Percentiles rank a stretch among this genome's conserved stretches.
phyloP scores from a whole-genome alignment of 2,329 filamentous ascomycete species.

The Cryoendolithus antarcticus region DNA sequence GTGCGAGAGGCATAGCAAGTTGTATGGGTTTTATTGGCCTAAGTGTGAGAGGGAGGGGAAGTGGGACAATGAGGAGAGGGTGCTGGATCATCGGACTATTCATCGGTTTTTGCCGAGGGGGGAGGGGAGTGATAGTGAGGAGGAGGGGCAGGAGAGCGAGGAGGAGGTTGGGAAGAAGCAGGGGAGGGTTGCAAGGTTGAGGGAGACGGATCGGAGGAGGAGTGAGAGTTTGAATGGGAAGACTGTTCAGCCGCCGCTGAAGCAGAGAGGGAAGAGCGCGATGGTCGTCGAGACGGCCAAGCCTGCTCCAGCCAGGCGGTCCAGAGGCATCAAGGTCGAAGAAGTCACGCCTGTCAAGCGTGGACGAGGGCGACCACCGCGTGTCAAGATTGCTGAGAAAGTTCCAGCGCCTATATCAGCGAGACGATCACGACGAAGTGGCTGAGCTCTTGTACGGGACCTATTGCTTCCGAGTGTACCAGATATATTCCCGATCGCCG shows the following conservation, averaged over 20 bases:
- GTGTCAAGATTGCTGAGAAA: too few species aligned
- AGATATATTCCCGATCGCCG: too few species aligned
- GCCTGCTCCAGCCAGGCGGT: too few species aligned
- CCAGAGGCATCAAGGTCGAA: too few species aligned
- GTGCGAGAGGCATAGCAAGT: conserved; percentile 87
- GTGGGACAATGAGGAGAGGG: conserved; percentile 53
- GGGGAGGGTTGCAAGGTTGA: conserved; percentile 7
- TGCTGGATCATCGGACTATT: conserved; percentile 76
- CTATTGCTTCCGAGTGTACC: too few species aligned
- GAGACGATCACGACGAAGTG: too few species aligned
- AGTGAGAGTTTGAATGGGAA: conserved; percentile 1
- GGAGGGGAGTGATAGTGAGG: conserved; percentile 39
- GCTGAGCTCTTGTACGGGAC: too few species aligned
- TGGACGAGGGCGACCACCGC: too few species aligned
- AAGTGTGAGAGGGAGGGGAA: conserved; percentile 77
- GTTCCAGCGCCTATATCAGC: too few species aligned
- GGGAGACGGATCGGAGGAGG: not conserved
- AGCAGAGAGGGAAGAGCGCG: conserved; percentile 8
- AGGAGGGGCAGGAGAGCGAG: conserved; percentile 23
- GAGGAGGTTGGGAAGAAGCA: conserved; percentile 17
- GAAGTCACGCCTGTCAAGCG: too few species aligned
- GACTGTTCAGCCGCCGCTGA: conserved; percentile 3
- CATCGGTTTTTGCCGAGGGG: conserved; percentile 52
- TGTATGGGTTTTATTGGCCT: conserved; percentile 92
- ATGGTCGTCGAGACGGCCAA: conserved; percentile 1